These are phyloP conservation scores for Suillus placidus DNA, from an alignment of 768 basidiomycete genomes.

Conservation along the genomic window DNA sequence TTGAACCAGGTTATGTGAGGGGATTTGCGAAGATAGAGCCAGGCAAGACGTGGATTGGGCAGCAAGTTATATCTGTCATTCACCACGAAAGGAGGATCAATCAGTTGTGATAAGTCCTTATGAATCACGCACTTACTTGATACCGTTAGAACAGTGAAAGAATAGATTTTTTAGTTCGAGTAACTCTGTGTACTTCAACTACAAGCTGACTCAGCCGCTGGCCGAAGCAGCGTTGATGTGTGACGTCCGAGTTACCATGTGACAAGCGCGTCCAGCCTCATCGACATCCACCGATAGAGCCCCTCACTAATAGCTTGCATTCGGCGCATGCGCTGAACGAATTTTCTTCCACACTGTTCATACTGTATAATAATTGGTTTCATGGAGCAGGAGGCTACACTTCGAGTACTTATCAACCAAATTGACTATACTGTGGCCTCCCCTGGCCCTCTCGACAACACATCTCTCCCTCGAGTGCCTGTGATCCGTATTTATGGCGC, in stretches of 20 bases:
- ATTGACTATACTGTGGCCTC: constrained; percentile 66
- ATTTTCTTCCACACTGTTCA: background rate
- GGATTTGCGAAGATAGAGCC: constrained; percentile 67
- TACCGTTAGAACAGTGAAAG: background rate
- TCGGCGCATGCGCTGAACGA: background rate
- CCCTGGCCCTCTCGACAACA: constrained; percentile 67
- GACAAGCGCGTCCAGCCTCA: background rate
- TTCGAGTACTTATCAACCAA: constrained; percentile 51
- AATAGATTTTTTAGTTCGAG: background rate
- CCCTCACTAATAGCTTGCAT: background rate
- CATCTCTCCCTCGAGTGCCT: constrained; percentile 66
- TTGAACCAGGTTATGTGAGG: constrained; percentile 86
- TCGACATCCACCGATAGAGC: background rate
- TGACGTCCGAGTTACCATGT: background rate
- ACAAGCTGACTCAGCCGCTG: background rate
- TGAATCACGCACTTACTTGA: background rate
- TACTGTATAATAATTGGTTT: background rate
- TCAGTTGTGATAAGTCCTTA: constrained; percentile 14
- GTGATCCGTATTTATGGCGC: constrained; percentile 86
- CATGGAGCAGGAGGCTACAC: constrained; percentile 25
- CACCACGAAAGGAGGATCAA: constrained; percentile 32
- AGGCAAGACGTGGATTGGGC: constrained; percentile 75
- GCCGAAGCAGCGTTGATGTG: too few species aligned
- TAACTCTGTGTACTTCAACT: background rate
- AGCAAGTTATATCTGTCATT: constrained; percentile 64